Evolutionary conservation across 305 asterid genomes (phyloP), one percentile per base, ranked within the genome.

Genomic region (Fraxinus platypoda): DNA sequence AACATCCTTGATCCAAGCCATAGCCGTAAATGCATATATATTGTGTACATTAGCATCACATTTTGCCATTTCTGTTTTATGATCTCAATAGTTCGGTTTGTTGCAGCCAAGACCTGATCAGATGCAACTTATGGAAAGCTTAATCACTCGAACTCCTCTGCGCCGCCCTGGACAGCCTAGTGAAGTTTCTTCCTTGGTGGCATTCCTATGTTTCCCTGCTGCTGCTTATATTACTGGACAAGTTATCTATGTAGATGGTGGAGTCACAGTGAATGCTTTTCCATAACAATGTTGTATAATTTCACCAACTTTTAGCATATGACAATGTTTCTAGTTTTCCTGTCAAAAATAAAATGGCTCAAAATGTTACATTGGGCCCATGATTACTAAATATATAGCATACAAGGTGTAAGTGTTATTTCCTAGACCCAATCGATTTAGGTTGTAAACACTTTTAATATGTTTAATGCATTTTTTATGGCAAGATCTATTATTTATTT

Each of bases 201-300:
- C 84, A 7, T 84, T 77, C 33, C 81, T 84, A 13, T 84, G 87
- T 68, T 41, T 84, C 28, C 87, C 84, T 2, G 76, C 84, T 49
- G 84, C 87, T 81, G 25, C 87, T 9, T 84, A 81, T 64, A 73
- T 84, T 6, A 84, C 87, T 54, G 85, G 87, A 17, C 87, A 84
- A 64, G 74, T 59, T 9, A 81, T 84, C 21, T 81, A 19, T 23
- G 81, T 81, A 1, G 87, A 84, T 81, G 87, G 84, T 57, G 87
- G 87, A 12, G 13, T 68, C 64, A 68, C 84, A 0, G 82, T 72
- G 1, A 80, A 84, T 72, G 82, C 77, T 38, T 84, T 76, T 70
- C 82, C 77, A 66, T 71, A 41, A 80, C 26, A 43, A 30, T 9
- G 37, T 12, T 13, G 21, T 30, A 1, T 30, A 62, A 25, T 66